phyloP scores from a whole-genome alignment of 1,284 basidiomycete genomes.

The Cutaneotrichosporon arboriforme region DNA sequence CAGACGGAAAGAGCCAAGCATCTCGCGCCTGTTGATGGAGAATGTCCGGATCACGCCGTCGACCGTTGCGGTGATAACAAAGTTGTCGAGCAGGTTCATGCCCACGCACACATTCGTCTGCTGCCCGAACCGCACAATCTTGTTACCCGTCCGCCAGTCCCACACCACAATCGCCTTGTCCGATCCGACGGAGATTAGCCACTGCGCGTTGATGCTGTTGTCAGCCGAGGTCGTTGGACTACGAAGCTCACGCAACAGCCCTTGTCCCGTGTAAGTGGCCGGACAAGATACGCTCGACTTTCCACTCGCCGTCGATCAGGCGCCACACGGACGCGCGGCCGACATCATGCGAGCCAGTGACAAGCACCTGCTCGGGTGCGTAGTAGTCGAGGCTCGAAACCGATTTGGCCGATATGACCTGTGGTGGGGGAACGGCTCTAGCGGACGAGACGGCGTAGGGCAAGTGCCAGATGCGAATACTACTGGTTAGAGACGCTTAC shows the following conservation, averaged over 20 bases:
- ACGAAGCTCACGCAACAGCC: conserved; percentile 33
- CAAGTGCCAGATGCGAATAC: conserved; percentile 81
- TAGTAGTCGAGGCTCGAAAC: conserved; percentile 86
- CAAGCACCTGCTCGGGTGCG: conserved; percentile 77
- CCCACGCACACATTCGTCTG: conserved; percentile 89
- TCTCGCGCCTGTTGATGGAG: conserved; percentile 78
- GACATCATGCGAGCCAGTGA: conserved; percentile 86
- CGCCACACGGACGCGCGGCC: conserved; percentile 75
- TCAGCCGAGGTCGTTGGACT: conserved; percentile 21
- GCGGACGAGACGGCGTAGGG: conserved; percentile 55
- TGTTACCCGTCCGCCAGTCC: conserved; percentile 61
- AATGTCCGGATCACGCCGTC: conserved; percentile 87
- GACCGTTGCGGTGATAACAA: conserved; percentile 80
- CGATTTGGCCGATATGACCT: conserved; percentile 58
- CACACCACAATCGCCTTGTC: conserved; percentile 86
- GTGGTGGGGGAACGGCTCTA: conserved; percentile 13
- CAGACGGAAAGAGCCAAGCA: conserved; percentile 85
- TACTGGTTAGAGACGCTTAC: conserved; percentile 32
- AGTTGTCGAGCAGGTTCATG: conserved; percentile 67
- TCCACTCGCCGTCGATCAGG: conserved; percentile 61
- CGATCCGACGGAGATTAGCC: conserved; percentile 81
- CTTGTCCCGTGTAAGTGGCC: conserved; percentile 52
- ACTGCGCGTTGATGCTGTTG: conserved; percentile 73
- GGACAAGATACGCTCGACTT: conserved; percentile 71
- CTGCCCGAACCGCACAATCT: conserved; percentile 84